Base-by-base conservation (phyloP, 129 eudicot genomes). In the Saposhnikovia divaricata region DNA sequence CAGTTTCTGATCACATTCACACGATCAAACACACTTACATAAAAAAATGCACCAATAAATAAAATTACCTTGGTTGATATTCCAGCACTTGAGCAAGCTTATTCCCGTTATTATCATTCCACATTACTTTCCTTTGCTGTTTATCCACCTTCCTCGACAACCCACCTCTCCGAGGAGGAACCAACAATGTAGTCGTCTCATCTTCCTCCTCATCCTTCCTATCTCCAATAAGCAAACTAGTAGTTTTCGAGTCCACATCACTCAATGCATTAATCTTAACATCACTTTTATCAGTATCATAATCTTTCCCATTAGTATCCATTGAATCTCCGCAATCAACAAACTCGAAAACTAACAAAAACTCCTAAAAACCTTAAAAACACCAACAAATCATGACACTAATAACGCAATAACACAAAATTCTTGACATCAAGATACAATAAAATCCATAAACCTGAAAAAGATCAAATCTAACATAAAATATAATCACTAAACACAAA, bases 91-190 rank as follows among this genome's bases (percentile, higher is more conserved):
- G 73, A n/a, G 55, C 80, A 59, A 78, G 80, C 73, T 78, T 78
- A 40, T 78, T 78, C 55, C 80, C 80, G 40, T 59, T 12, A 53
- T 23, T 59, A 57, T 78, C 80, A 21, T 78, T 78, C 80, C 80
- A 78, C 80, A 55, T 68, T 0, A 78, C 80, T 39, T 59, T 78
- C 73, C 71, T 40, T 8, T 25, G 72, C 1, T 37, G 4, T 42
- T 78, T 78, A 39, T 57, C 80, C 25, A n/a, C n/a, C 39, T 78
- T 78, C 11, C 37, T 59, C 6, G 72, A 59, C 71, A 78, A 78
- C 39, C 80, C 80, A 59, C 80, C 80, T 59, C 59, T 55, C 72
- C 80, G n/a, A 10, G 80, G 71, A 28, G 72, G 37, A 46, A 78
- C 16, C 80, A 78, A 38, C n/a, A 47, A 78, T 19, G 39, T 28